Evolutionary conservation across 257 asterid species (phyloP).

Genomic region (Echium plantagineum): DNA sequence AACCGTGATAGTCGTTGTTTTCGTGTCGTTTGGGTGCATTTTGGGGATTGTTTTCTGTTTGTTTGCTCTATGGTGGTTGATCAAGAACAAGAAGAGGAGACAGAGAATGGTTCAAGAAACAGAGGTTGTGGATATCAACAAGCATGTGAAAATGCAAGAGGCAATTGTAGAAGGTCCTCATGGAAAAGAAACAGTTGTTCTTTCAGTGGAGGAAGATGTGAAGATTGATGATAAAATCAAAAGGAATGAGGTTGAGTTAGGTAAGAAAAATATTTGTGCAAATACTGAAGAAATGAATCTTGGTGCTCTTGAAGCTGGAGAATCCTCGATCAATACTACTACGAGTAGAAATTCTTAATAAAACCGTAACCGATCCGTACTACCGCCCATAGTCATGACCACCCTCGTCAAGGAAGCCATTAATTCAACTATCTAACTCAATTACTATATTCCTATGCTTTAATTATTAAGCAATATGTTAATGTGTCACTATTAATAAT

Average conservation of each 20-base stretch:
- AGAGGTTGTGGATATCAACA: constrained; percentile 17
- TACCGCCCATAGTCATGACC: background rate
- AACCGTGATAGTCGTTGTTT: constrained; percentile 16
- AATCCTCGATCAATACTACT: constrained; percentile 14
- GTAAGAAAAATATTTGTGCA: constrained; percentile 9
- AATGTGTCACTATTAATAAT: too few relatives aligned
- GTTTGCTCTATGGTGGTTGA: constrained; percentile 16
- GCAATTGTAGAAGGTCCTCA: constrained; percentile 23
- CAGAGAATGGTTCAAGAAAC: constrained; percentile 12
- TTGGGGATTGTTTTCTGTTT: constrained; percentile 14
- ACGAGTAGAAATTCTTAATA: too few relatives aligned
- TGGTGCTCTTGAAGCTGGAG: constrained; percentile 19
- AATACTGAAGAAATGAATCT: constrained; percentile 15
- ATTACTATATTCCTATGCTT: background rate
- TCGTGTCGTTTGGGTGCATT: constrained; percentile 19
- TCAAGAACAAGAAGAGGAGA: constrained; percentile 25
- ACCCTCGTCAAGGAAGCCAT: background rate
- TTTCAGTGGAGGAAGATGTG: constrained; percentile 26
- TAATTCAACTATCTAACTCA: background rate
- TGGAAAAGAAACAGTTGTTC: constrained; percentile 17
- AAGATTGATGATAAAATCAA: constrained; percentile 13
- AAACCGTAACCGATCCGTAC: too few relatives aligned
- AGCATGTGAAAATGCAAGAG: constrained; percentile 25
- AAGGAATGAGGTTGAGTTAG: constrained; percentile 12
- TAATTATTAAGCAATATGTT: background rate